Base-by-base conservation (phyloP, 2,329 filamentous ascomycete species). In the Arthrobotrys sinensis region DNA sequence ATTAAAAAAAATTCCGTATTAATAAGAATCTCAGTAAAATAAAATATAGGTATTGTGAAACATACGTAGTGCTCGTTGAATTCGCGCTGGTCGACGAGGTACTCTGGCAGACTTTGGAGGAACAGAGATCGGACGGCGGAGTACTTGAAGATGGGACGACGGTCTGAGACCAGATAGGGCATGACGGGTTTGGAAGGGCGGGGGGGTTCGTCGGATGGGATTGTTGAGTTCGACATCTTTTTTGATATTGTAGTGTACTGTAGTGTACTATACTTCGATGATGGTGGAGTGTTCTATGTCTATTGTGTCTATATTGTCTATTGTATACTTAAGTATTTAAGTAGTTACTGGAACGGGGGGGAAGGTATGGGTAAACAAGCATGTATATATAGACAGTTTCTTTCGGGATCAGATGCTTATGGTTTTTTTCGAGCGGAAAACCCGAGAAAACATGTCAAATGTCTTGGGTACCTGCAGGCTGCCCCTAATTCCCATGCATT, bases 71-170 rank as follows among this genome's bases (percentile, higher is more conserved):
- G 16, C 2, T 60, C 34, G 16, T 77, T 77, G 28, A 77, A 77
- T 38, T 77, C 73, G 7, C 53, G 6, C 55, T 77, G 50, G 73
- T 77, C 73, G 19, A 77, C 65, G 3, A 77, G 73, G 19, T 77
- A 77, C 45, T 77, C 73, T 12, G 73, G 73, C 60, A 77, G 45
- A 40, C 66, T 71, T 43, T 77, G 73, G 3, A 62, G 28, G 62
- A 77, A 77, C 4, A 77, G 34, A 6, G 36, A 46, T 14, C 73
- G 66, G 19, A 71, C 73, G 62, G 71, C 73, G 34, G 73, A 77
- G 62, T 77, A 77, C 8, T 77, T 50, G 60, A 77, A 77, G 24
- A 71, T 63, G 14, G 60, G 48, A 8, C 36, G 16, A 12, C 73
- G 73, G 40, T 55, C 66, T 16, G 73, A 71, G 38, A 71, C 67